Base-by-base conservation (phyloP, 106 monocot species). In the Phalaenopsis aphrodite region DNA sequence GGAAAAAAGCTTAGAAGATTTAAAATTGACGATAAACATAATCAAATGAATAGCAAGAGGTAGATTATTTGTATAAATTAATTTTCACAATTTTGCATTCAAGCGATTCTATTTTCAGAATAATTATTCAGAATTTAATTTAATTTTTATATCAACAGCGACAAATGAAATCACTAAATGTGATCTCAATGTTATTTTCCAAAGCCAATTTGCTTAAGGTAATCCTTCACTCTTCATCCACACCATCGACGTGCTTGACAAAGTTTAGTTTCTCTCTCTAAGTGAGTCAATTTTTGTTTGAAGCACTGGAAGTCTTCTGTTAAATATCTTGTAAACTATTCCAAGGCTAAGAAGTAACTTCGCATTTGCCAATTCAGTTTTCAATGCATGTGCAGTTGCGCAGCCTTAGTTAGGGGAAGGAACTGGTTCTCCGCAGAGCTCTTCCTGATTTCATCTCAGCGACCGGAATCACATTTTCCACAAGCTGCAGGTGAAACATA, bases 401-500 rank as follows among this genome's bases (percentile, higher is more conserved):
- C 71, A 21, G 37, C 46, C 18, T 18, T 78, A 37, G 73, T 58
- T 56, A 79, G 0, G 56, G 56, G 56, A 83, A 71, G 56, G 83
- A 83, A 55, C 36, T 3, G 47, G 56, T 83, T 73, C 83, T 83
- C 48, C 78, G 72, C 42, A 83, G 47, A 72, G 56, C 2, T 15
- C 12, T 78, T 38, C 7, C 3, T 5, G 78, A 57, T 79, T 74
- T 72, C 7, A 46, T 42, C 72, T 78, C 78, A 57, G 41, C 69
- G 37, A 74, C 78, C 2, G 83, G 83, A 38, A 78, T 73, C 30
- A 56, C 55, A 73, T 78, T 57, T 48, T 78, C 78, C 43, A 57
- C 73, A n/a, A 83, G 79, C 83, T 83, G 73, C 73, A 83, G 56
- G 43, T 56, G 5, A 72, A 66, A 55, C 23, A 55, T 37, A 42